Base-by-base conservation (phyloP, 441 rosid species). In the Adansonia rubrostipa region DNA sequence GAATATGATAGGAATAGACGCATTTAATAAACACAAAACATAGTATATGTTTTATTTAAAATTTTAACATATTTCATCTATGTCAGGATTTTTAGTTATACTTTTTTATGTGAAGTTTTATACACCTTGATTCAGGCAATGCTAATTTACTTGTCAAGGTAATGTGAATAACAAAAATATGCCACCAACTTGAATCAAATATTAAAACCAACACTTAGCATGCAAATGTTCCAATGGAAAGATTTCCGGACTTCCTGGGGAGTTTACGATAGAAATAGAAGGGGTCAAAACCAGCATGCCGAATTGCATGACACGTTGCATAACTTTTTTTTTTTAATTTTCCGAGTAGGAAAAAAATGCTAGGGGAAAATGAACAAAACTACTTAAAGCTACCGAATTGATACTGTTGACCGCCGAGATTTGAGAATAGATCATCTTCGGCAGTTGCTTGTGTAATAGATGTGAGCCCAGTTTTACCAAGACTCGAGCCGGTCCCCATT, bases 401-500 rank as follows among this genome's bases (percentile, higher is more conserved):
- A 83, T 88, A 81, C 24, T 85, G 92, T 74, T 92, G 97, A 84
- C 83, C 79, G 71, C 91, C 85, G 40, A 89, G 90, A 84, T 82
- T 88, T 54, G 95, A 91, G 88, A 91, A 94, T 80, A 91, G 86
- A 69, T 91, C 95, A 67, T 89, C 98, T 67, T 77, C 87, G 5
- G 77, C 86, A 1, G 85, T 71, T 71, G 85, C 36, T 73, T 85
- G 87, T 24, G 92, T 58, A 53, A 92, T 54, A 50, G 89, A 66
- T 48, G 85, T 42, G 62, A 88, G 74, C 33, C 90, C 90, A 6
- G 94, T 86, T 74, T 79, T 88, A 77, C 96, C 90, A 3, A 93
- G 89, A 72, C 97, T 95, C 0, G 95, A 84, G 60, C 97, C 94
- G 9, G 86, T 73, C n/a, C 98, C 98, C 98, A 94, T 94, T 1